Conservation (phyloP, 352 stramenopile species). For the Globisporangium ultimum region DNA sequence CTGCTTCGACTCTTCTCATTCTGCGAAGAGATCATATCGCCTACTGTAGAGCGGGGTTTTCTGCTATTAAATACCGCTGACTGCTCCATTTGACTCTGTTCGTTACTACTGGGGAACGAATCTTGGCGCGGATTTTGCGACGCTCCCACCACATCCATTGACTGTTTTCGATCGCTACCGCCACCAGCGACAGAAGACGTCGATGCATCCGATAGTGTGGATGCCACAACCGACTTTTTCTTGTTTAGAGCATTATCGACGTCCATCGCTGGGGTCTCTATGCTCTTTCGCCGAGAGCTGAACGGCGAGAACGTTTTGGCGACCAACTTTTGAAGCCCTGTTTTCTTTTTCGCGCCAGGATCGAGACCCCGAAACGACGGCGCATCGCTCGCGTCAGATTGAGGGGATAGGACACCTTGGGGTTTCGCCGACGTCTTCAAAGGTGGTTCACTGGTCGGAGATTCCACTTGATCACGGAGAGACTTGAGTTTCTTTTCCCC, state of each 20-base stretch:
- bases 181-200: neutral
- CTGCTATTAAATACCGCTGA: neutral
- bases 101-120: neutral
- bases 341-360: constrained; percentile 28
- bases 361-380: neutral
- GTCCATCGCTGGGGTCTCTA: constrained; percentile 9
- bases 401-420: constrained; percentile 5
- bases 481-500: constrained; percentile 2
- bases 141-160: too few relatives aligned
- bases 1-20: constrained; percentile 5
- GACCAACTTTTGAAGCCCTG: constrained; percentile 63
- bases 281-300: constrained; percentile 31
- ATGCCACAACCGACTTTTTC: constrained; percentile 1
- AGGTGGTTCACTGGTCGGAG: neutral
- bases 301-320: constrained; percentile 62
- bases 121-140: neutral
- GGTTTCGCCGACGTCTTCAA: neutral
- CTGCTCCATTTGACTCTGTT: neutral
- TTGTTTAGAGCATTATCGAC: constrained; percentile 3
- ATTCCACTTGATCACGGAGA: neutral
- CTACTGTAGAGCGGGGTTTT: neutral
- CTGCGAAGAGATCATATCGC: constrained; percentile 2
- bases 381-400: constrained; percentile 14
- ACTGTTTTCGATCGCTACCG: neutral
- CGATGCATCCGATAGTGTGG: constrained; percentile 2